Conservation (phyloP, 2,329 filamentous ascomycete species). For the Fusarium annulatum region DNA sequence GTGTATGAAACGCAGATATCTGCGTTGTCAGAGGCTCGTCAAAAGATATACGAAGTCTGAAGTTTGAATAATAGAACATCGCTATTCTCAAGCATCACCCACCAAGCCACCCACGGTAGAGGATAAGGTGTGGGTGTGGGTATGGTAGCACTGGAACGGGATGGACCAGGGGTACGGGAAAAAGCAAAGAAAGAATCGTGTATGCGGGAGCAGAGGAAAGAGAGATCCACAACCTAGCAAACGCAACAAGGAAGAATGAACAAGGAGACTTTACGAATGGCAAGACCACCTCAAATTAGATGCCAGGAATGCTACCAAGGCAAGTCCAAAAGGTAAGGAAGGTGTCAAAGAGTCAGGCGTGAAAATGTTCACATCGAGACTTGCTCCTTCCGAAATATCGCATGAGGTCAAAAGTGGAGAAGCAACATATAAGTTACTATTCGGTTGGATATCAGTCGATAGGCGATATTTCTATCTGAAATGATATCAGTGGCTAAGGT, state of each 20-base stretch:
- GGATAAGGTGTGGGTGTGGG: constrained; percentile 24
- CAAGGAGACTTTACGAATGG: neutral
- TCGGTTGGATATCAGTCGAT: constrained; percentile 8
- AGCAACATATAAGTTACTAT: neutral
- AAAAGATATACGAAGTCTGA: constrained; percentile 1
- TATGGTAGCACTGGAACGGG: constrained; percentile 32
- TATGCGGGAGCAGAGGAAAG: constrained; percentile 38
- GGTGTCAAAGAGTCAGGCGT: constrained; percentile 3
- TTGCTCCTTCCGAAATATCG: constrained; percentile 10
- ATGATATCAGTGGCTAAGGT: constrained; percentile 16
- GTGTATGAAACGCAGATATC: constrained; percentile 23
- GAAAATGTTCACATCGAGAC: constrained; percentile 26
- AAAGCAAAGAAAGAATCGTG: constrained; percentile 43
- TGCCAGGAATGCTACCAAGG: neutral
- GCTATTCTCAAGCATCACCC: neutral
- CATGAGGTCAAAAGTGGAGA: constrained; percentile 35
- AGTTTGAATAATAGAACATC: neutral
- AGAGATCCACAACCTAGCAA: constrained; percentile 21
- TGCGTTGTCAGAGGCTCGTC: constrained; percentile 15
- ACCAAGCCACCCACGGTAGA: neutral
- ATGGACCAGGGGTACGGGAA: constrained; percentile 36
- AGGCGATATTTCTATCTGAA: constrained; percentile 5
- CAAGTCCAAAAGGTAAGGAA: neutral
- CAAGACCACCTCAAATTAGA: neutral
- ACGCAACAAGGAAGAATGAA: neutral